These are phyloP conservation scores for Talaromyces sp. DNA, from an alignment of 2,329 filamentous ascomycete species.

Conservation along the genomic window DNA sequence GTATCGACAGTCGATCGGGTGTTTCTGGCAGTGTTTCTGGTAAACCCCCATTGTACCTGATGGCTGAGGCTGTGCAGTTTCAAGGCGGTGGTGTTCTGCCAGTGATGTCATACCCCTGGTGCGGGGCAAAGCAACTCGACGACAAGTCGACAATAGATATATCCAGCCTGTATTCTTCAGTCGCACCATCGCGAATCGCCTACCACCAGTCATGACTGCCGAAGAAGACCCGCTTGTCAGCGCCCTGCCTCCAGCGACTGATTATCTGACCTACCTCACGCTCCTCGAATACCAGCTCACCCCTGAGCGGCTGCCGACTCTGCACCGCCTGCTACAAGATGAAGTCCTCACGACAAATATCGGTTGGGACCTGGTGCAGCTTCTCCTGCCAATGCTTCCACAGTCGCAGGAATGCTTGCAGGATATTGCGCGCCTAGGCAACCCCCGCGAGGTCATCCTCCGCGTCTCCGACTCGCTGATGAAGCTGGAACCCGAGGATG, in stretches of 20 bases:
- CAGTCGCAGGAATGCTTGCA: constrained; percentile 56
- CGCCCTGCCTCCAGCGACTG: constrained; percentile 57
- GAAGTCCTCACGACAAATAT: constrained; percentile 58
- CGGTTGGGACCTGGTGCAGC: constrained; percentile 62
- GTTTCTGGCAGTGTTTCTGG: too few species aligned
- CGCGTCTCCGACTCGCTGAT: constrained; percentile 60
- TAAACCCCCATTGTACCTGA: too few species aligned
- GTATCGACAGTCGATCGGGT: too few species aligned
- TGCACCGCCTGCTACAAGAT: constrained; percentile 59
- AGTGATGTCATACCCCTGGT: constrained; percentile 11
- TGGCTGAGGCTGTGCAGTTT: too few species aligned
- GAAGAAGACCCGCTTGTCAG: constrained; percentile 50
- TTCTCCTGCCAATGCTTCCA: constrained; percentile 57
- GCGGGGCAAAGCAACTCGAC: constrained; percentile 1
- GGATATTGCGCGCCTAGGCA: constrained; percentile 58
- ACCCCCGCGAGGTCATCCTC: constrained; percentile 61
- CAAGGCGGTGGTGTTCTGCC: constrained; percentile 11
- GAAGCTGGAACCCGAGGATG: constrained; percentile 47
- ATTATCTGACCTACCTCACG: constrained; percentile 64
- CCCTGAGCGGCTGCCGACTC: constrained; percentile 51
- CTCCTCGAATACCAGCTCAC: constrained; percentile 62
- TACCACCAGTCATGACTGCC: constrained; percentile 20
- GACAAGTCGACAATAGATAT: background rate
- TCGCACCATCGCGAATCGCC: background rate
- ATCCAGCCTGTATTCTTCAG: background rate